Conservation (phyloP, 352 stramenopile genomes). For the Pseudoperonospora humuli region DNA sequence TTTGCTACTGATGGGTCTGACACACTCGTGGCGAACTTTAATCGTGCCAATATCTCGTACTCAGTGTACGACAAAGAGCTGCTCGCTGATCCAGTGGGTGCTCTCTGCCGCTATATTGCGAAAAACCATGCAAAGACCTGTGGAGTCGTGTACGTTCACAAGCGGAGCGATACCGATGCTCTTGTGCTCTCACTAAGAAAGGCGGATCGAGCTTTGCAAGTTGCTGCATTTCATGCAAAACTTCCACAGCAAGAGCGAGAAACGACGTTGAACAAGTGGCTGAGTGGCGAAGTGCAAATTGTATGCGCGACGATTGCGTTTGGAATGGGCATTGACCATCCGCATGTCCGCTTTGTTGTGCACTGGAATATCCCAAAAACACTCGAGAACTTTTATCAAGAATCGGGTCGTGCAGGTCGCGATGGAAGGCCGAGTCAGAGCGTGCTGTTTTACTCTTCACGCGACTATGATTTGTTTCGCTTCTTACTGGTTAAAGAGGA, state of each 20-base stretch:
- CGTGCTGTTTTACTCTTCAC: constrained; percentile 68
- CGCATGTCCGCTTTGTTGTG: constrained; percentile 85
- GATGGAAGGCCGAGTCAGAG: constrained; percentile 87
- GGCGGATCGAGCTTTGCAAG: constrained; percentile 15
- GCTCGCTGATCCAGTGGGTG: constrained; percentile 33
- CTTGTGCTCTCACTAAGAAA: constrained; percentile 29
- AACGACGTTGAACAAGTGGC: constrained; percentile 38
- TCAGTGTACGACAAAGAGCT: constrained; percentile 40
- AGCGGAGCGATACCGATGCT: constrained; percentile 41
- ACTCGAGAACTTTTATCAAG: constrained; percentile 96
- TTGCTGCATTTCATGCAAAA: constrained; percentile 51
- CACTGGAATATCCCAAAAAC: constrained; percentile 85
- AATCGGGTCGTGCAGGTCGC: constrained; percentile 90
- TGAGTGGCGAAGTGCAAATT: constrained; percentile 45
- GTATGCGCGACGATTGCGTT: constrained; percentile 92
- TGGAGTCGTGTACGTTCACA: constrained; percentile 52
- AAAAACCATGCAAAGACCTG: constrained; percentile 25
- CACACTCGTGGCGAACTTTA: constrained; percentile 47
- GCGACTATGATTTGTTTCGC: constrained; percentile 41
- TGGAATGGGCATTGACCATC: constrained; percentile 90
- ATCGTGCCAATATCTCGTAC: constrained; percentile 54
- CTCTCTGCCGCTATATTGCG: constrained; percentile 35
- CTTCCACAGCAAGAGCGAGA: constrained; percentile 31
- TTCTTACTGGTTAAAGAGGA: constrained; percentile 38
- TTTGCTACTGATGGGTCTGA: constrained; percentile 26